Conservation (phyloP, 768 basidiomycete genomes). For the Auricularia sp. region DNA sequence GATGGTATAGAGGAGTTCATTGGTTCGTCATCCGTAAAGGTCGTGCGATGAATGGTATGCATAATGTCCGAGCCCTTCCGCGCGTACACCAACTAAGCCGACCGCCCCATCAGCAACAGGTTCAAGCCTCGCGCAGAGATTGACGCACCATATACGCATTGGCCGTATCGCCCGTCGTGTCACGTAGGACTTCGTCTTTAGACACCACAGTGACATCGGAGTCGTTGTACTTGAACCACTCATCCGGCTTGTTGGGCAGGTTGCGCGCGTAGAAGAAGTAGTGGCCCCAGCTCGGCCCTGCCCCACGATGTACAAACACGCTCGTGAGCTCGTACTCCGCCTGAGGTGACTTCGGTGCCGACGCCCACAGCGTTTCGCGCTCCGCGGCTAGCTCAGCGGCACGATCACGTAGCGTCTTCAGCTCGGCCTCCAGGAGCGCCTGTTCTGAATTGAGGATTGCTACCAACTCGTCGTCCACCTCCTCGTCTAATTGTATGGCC, state of each 20-base stretch:
- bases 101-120: not conserved
- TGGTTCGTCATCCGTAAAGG: too few species aligned
- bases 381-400: constrained; percentile 51
- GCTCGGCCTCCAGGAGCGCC: constrained; percentile 40
- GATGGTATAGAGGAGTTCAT: too few species aligned
- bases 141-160: constrained; percentile 75
- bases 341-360: constrained; percentile 27
- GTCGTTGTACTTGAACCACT: constrained; percentile 97
- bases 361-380: constrained; percentile 69
- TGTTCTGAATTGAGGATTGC: constrained; percentile 45
- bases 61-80: constrained; percentile 71
- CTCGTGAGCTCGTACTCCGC: constrained; percentile 85
- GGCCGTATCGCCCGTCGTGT: constrained; percentile 85
- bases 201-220: constrained; percentile 68
- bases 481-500: constrained; percentile 29
- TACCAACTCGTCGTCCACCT: constrained; percentile 53
- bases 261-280: constrained; percentile 94
- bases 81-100: constrained; percentile 65
- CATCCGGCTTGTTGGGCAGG: constrained; percentile 67
- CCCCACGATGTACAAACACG: constrained; percentile 91
- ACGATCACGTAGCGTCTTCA: constrained; percentile 42
- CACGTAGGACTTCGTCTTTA: constrained; percentile 76
- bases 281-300: constrained; percentile 80
- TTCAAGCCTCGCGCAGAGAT: not conserved
- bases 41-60: constrained; percentile 35